Conservation (phyloP, 768 basidiomycete species). For the Psilocybe tampanensis region DNA sequence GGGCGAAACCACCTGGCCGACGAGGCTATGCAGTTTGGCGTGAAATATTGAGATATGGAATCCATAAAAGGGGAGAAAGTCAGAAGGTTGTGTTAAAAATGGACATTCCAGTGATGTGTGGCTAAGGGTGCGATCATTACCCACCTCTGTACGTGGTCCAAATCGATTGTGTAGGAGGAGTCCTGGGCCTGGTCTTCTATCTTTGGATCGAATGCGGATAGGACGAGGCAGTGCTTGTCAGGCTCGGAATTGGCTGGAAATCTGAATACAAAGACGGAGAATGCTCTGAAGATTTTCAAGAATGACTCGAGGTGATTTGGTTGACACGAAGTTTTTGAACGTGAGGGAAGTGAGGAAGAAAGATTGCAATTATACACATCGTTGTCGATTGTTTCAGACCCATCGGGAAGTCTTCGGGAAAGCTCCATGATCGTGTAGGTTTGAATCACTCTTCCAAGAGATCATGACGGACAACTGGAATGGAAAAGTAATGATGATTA, state of each 20-base stretch:
- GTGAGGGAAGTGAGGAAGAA: neutral
- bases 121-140: constrained; percentile 15
- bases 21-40: constrained; percentile 11
- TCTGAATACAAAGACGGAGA: neutral
- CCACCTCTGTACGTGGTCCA: constrained; percentile 8
- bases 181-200: neutral
- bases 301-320: neutral
- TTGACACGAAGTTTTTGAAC: neutral
- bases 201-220: neutral
- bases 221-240: constrained; percentile 23
- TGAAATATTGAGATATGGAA: constrained; percentile 5
- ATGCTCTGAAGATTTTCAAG: neutral
- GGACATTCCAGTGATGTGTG: neutral
- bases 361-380: neutral
- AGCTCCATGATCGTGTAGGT: neutral
- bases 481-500: too few species aligned
- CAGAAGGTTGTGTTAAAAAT: constrained; percentile 16
- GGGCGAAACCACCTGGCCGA: constrained; percentile 1
- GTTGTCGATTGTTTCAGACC: neutral
- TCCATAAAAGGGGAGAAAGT: constrained; percentile 12
- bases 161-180: neutral
- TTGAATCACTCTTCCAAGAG: too few species aligned
- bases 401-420: neutral
- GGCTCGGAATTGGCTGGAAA: constrained; percentile 9
- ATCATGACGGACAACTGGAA: too few species aligned